Evolutionary conservation across 352 stramenopile species (phyloP), one percentile per base, ranked within the genome.

Genomic region (Pythium biforme): DNA sequence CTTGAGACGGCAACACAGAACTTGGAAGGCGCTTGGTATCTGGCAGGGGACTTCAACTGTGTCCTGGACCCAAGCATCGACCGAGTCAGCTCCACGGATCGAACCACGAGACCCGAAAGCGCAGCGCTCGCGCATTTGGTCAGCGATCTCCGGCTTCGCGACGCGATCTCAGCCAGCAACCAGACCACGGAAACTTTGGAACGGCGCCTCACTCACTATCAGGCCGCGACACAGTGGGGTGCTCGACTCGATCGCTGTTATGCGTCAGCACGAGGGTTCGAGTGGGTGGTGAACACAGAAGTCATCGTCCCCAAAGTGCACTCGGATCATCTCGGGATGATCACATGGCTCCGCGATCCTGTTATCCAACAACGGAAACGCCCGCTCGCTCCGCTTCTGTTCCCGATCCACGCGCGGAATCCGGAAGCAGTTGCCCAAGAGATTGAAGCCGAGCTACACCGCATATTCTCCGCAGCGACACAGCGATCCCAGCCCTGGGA

Each of bases 11-110:
- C 9, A 15, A 2, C 26, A 3, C 26, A 20, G 1, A 1, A 11
- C 8, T 14, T 51, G 8, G 9, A 14, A 27, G 22, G 23, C 2
- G 4, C 29, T 19, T 25, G 1, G 9, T 40, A 40, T 5, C 7
- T 59, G 23, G 25, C 25, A 7, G 53, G 53, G 1, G 53, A 59
- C 9, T 59, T 50, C 34, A 59, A 59, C 29, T 34, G 29, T 19
- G 37, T 43, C 4, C 12, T 43, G 11, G 12, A 43, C 37, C 37
- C 37, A 15, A 8, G 37, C 4, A 20, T 8, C 5, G 37, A 43
- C 17, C 37, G 37, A 15, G 7, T 43, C 17, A 15, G 37, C 7
- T 3, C 37, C 11, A n/a, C 6, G 10, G 5, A 43, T 5, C 37
- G 4, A 8, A 15, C 7, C 37, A 11, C 6, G 3, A 4, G 37